Percentiles rank a stretch among this genome's conserved stretches.
Evolutionary conservation across 441 rosid genomes (phyloP).

Genomic region (Raphanus hybrid): DNA sequence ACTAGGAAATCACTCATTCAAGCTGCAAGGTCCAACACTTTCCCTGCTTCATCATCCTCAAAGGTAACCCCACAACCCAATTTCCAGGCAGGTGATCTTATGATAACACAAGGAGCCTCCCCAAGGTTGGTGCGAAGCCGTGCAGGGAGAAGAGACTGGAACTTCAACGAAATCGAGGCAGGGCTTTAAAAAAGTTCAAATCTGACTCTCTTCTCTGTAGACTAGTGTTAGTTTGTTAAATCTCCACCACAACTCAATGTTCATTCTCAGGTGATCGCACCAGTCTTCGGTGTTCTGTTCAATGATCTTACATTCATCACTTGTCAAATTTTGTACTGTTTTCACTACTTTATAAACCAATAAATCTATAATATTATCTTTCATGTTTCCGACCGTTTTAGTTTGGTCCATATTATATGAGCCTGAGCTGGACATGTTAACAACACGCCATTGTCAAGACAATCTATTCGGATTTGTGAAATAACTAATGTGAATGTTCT

Average conservation of each 20-base stretch:
- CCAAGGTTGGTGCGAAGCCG: slow-evolving; percentile 87
- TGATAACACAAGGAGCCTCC: slow-evolving; percentile 48
- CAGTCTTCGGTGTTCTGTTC: slow-evolving; percentile 11
- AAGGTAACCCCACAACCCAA: slow-evolving; percentile 88
- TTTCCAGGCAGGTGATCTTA: slow-evolving; percentile 45
- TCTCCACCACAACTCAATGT: neutral
- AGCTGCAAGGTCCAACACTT: slow-evolving; percentile 53
- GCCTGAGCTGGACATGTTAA: neutral
- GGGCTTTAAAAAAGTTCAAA: slow-evolving; percentile 44
- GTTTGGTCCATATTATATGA: neutral
- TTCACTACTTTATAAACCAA: slow-evolving; percentile 17
- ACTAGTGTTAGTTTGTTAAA: slow-evolving; percentile 36
- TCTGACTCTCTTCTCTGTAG: slow-evolving; percentile 30
- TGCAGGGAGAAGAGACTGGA: slow-evolving; percentile 95
- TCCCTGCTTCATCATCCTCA: slow-evolving; percentile 57
- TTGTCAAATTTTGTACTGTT: slow-evolving; percentile 25
- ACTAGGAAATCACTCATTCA: slow-evolving; percentile 67
- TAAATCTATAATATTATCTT: slow-evolving; percentile 10
- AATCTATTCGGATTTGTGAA: neutral
- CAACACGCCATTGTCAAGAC: neutral
- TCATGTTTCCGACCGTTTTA: neutral
- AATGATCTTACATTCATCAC: slow-evolving; percentile 12
- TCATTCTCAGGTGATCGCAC: neutral
- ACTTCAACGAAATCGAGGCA: slow-evolving; percentile 67
- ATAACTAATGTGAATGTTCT: neutral